phyloP scores from a whole-genome alignment of 805 yeast species.

The Starmerella tilneyi region DNA sequence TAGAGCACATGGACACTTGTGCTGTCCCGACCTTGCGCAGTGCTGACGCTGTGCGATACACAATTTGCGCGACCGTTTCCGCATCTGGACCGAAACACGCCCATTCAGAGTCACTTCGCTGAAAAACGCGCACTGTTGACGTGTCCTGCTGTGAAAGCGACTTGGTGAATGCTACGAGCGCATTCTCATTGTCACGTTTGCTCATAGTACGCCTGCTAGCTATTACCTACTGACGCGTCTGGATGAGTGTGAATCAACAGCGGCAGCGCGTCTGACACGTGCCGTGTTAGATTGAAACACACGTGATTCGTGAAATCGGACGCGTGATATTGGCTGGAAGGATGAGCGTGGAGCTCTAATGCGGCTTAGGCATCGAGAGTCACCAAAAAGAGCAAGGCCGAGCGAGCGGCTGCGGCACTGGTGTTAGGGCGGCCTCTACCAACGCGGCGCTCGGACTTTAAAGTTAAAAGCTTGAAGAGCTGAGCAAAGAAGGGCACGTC shows the following conservation, averaged over 20 bases:
- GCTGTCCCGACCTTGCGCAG: slow-evolving; percentile 40
- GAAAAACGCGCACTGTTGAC: slow-evolving; percentile 53
- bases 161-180: slow-evolving; percentile 28
- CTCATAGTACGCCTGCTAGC: slow-evolving; percentile 10
- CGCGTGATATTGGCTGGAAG: not conserved
- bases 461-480: no score
- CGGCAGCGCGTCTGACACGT: not conserved
- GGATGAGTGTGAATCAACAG: not conserved
- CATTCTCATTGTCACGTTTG: slow-evolving; percentile 36
- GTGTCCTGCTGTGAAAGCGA: slow-evolving; percentile 21
- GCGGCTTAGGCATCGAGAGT: no score
- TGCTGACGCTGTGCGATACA: slow-evolving; percentile 76
- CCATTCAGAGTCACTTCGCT: slow-evolving; percentile 64
- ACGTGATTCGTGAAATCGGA: not conserved
- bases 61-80: slow-evolving; percentile 63
- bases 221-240: slow-evolving; percentile 6
- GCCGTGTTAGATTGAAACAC: no score
- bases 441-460: no score
- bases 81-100: slow-evolving; percentile 71
- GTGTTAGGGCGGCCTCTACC: no score
- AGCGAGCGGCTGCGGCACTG: no score
- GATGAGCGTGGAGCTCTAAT: no score
- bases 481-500: no score
- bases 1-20: slow-evolving; percentile 40
- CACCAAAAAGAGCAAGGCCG: no score